phyloP scores from a whole-genome alignment of 768 basidiomycete genomes.

The Mycena metata region DNA sequence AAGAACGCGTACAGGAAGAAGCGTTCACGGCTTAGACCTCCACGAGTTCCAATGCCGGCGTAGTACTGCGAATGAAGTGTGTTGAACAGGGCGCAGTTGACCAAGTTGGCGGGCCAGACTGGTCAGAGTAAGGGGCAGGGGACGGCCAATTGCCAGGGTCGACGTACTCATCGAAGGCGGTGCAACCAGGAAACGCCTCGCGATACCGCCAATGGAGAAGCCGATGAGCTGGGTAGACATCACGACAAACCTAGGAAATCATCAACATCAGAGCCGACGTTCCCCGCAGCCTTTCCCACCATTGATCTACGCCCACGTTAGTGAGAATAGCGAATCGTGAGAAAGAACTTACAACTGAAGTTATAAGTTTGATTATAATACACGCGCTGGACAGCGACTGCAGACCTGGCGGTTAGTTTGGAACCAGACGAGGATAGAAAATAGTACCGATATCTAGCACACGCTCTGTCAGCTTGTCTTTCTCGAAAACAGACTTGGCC shows the following conservation, averaged over 20 bases:
- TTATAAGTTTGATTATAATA: constrained; percentile 77
- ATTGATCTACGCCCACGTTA: constrained; percentile 67
- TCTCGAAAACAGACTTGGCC: not conserved
- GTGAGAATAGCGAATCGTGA: not conserved
- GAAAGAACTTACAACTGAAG: constrained; percentile 61
- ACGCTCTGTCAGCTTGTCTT: not conserved
- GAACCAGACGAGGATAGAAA: not conserved
- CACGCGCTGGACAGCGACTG: constrained; percentile 81
- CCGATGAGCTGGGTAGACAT: constrained; percentile 84
- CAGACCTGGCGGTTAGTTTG: constrained; percentile 52
- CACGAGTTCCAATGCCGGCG: constrained; percentile 72
- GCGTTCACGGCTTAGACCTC: constrained; percentile 79
- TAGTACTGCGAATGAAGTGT: constrained; percentile 83
- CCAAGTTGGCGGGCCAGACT: constrained; percentile 86
- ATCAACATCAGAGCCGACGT: not conserved
- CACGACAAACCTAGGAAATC: constrained; percentile 65
- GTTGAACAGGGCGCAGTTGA: constrained; percentile 83
- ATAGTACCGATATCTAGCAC: constrained; percentile 24
- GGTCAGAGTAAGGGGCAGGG: constrained; percentile 9
- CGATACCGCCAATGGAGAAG: constrained; percentile 82
- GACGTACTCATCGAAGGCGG: constrained; percentile 77
- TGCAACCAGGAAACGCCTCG: constrained; percentile 82
- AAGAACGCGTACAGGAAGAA: constrained; percentile 81
- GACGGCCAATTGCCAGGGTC: not conserved
- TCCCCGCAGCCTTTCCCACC: constrained; percentile 39